phyloP scores from a whole-genome alignment of 1,284 basidiomycete species.

The Sporisorium exsertum region DNA sequence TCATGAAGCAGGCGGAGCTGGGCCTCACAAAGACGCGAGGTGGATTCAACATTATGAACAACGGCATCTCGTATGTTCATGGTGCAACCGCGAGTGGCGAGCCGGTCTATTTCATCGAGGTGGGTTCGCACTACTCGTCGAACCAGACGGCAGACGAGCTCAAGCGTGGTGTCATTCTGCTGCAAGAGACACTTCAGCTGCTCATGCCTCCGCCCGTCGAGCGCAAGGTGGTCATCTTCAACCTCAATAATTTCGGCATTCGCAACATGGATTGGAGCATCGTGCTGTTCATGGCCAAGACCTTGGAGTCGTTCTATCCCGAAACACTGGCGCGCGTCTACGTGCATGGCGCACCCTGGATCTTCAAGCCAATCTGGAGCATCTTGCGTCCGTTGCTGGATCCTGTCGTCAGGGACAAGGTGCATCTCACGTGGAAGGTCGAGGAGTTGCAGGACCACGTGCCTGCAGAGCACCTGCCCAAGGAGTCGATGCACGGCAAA shows the following conservation, averaged over 20 bases:
- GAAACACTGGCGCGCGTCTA: slow-evolving; percentile 62
- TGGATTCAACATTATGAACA: slow-evolving; percentile 60
- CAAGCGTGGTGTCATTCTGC: slow-evolving; percentile 57
- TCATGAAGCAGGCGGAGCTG: slow-evolving; percentile 56
- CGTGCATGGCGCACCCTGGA: slow-evolving; percentile 64
- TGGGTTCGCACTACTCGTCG: slow-evolving; percentile 60
- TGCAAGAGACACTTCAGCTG: slow-evolving; percentile 53
- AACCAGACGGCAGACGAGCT: slow-evolving; percentile 64
- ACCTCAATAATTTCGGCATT: slow-evolving; percentile 64
- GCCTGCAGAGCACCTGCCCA: slow-evolving; percentile 51
- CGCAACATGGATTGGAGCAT: slow-evolving; percentile 65
- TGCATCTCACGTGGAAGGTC: slow-evolving; percentile 56
- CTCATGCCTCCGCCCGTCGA: slow-evolving; percentile 65
- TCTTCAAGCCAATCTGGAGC: slow-evolving; percentile 66
- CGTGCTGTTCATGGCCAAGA: slow-evolving; percentile 67
- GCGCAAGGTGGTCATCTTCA: slow-evolving; percentile 64
- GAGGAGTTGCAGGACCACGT: slow-evolving; percentile 60
- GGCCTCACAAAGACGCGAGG: slow-evolving; percentile 54
- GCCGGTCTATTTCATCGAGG: slow-evolving; percentile 64
- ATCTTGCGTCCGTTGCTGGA: slow-evolving; percentile 62
- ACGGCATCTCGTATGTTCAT: slow-evolving; percentile 59
- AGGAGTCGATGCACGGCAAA: slow-evolving; percentile 51
- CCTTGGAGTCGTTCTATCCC: slow-evolving; percentile 63
- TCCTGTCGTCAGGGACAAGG: slow-evolving; percentile 64
- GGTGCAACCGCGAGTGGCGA: slow-evolving; percentile 57